Evolutionary conservation across 352 stramenopile genomes (phyloP), one percentile per base, ranked within the genome.

Genomic region (Phytophthora cryptogea): DNA sequence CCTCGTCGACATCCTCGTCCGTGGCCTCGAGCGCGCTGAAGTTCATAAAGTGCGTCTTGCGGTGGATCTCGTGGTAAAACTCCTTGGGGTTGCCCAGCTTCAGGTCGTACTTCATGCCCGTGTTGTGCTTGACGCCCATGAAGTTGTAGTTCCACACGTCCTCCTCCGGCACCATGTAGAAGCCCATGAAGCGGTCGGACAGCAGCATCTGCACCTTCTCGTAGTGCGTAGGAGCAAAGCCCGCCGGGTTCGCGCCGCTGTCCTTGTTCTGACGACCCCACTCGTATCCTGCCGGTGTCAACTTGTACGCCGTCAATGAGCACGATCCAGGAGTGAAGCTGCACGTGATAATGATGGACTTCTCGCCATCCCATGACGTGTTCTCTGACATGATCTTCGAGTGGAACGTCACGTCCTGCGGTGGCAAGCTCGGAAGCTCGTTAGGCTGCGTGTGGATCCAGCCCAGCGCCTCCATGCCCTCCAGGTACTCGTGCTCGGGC

Each of bases 121-220:
- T 88, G 49, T 93, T 98, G 84, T 99, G 97, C 70, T 99, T 99
- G 40, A 99, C 96, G 52, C 97, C 97, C 87, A 99, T 98, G 68
- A 99, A 99, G 70, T 99, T 99, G 82, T 99, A 99, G 78, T 99
- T 99, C 98, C 97, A 99, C 49, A 98, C 79, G 17, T 98, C 94
- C 58, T 98, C 95, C 45, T 98, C 94, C 7, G 98, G 97, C 45
- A 99, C 96, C 94, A 99, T 98, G 79, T 99, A 99, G 75, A 99
- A 99, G 11, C 98, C 98, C 58, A 99, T 85, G 89, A 99, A 99
- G 10, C 96, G 92, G 72, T 99, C 97, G 57, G 92, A 99, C 28
- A 99, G 81, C 49, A 99, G 75, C 95, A 99, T 99, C 76, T 99
- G 97, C 50, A 99, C 96, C 82, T 99, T 98, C 66, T 99, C 96